These are phyloP conservation scores for Eimeria falciformis DNA, from an alignment of 169 alveolate genomes.

Conservation along the genomic window DNA sequence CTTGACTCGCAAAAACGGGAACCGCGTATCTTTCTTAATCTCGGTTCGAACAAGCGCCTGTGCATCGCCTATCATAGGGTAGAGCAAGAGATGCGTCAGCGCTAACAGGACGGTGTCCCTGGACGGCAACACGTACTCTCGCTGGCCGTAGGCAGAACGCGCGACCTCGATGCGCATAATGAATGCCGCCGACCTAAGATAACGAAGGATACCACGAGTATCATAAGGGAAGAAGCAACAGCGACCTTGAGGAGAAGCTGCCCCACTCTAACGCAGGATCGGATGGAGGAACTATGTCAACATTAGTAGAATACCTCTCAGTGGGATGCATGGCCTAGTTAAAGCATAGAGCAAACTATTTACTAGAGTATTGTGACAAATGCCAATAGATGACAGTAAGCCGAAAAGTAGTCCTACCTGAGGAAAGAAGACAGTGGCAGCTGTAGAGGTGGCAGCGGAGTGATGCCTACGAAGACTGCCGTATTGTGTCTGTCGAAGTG, in stretches of 20 bases:
- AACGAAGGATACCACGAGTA: too few species aligned
- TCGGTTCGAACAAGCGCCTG: constrained; percentile 66
- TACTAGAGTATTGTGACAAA: not conserved
- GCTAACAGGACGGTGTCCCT: constrained; percentile 60
- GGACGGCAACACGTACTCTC: constrained; percentile 72
- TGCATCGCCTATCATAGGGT: constrained; percentile 66
- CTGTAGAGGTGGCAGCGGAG: constrained; percentile 55
- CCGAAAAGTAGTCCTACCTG: constrained; percentile 30
- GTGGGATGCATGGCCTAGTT: not conserved
- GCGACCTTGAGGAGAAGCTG: too few species aligned
- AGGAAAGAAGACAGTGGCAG: constrained; percentile 66
- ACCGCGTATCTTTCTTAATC: constrained; percentile 57
- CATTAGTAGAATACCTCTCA: not conserved
- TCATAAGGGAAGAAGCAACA: too few species aligned
- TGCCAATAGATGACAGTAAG: not conserved
- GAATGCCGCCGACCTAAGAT: constrained; percentile 59
- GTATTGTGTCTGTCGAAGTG: constrained; percentile 67
- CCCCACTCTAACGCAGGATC: too few species aligned
- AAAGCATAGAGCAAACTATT: not conserved
- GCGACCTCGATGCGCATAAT: constrained; percentile 72
- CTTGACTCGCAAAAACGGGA: constrained; percentile 56
- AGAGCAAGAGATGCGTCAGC: constrained; percentile 46
- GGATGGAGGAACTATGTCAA: too few species aligned
- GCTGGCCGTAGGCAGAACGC: constrained; percentile 52
- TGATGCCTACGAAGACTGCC: constrained; percentile 66